Conservation (phyloP, 139 green algal genomes). For the Micractinium sp. region DNA sequence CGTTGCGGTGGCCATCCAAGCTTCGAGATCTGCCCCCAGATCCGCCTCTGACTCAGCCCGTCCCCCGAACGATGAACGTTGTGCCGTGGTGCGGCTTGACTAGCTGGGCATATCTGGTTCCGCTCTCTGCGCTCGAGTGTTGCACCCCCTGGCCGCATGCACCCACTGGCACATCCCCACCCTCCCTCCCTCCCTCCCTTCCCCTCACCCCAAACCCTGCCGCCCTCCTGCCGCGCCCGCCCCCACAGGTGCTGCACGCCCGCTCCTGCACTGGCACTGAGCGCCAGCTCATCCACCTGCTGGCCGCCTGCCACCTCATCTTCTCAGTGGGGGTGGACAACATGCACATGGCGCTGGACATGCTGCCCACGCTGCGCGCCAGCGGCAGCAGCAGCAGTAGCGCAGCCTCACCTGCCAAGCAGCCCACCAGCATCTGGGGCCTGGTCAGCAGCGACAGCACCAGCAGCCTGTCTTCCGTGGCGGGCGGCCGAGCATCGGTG, state of each 20-base stretch:
- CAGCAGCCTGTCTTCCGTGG: background rate
- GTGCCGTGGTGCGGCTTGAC: too few species aligned
- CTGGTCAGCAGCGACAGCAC: slow-evolving; percentile 5
- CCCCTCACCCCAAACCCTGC: background rate
- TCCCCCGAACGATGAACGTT: too few species aligned
- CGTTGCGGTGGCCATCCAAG: too few species aligned
- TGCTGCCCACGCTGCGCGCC: slow-evolving; percentile 30
- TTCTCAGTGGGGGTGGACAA: slow-evolving; percentile 35
- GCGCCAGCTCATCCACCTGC: slow-evolving; percentile 31
- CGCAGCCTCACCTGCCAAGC: background rate
- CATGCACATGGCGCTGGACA: slow-evolving; percentile 35
- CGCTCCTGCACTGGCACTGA: slow-evolving; percentile 42
- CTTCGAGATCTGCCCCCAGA: too few species aligned
- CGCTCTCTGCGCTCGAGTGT: too few species aligned
- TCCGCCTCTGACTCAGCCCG: too few species aligned
- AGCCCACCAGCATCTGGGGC: background rate
- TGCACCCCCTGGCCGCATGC: too few species aligned
- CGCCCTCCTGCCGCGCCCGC: background rate
- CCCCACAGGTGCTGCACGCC: slow-evolving; percentile 42
- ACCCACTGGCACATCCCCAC: too few species aligned
- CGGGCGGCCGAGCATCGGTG: background rate
- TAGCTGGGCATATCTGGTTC: too few species aligned
- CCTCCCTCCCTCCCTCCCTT: background rate
- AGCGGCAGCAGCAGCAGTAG: background rate
- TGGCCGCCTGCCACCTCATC: slow-evolving; percentile 50